phyloP scores from a whole-genome alignment of 371 early-diverging fungal genomes.

The Saksenaea vasiformis region DNA sequence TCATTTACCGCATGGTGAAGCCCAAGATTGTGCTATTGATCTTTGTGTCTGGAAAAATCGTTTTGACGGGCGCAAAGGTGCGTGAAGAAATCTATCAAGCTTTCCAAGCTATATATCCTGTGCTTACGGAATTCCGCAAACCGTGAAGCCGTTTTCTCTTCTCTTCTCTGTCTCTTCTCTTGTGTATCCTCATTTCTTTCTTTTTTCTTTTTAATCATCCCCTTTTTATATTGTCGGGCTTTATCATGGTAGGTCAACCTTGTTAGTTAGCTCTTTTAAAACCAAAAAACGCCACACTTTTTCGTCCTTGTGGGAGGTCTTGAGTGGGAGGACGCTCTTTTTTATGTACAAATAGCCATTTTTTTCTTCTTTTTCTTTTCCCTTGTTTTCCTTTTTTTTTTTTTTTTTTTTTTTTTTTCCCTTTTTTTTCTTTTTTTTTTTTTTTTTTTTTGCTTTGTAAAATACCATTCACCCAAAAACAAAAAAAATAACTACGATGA shows the following conservation, averaged over 20 bases:
- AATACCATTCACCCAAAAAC: conserved; percentile 14
- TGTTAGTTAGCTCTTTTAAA: not conserved
- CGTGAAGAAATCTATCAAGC: conserved; percentile 99
- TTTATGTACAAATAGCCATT: conserved; percentile 10
- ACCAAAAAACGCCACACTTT: not conserved
- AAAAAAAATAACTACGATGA: not conserved
- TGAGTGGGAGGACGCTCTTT: conserved; percentile 4
- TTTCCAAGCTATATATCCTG: conserved; percentile 99
- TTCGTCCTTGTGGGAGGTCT: not conserved
- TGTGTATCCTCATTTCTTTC: not conserved
- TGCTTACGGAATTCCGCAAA: conserved; percentile 90
- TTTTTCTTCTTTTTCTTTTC: conserved; percentile 10
- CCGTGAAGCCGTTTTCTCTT: conserved; percentile 39
- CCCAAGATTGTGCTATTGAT: conserved; percentile 99
- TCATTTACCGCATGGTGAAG: conserved; percentile 99
- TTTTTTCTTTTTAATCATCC: conserved; percentile 1
- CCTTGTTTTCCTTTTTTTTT: conserved; percentile 7
- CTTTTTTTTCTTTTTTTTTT: conserved; percentile 7
- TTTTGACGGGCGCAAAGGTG: conserved; percentile 99
- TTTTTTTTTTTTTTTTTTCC: conserved; percentile 9
- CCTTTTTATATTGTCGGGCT: conserved; percentile 7
- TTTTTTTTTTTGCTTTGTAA: conserved; percentile 14
- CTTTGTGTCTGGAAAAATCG: conserved; percentile 99
- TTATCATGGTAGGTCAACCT: conserved; percentile 3
- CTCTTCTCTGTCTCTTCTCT: not conserved